These are phyloP conservation scores for Groenewaldozyma salmanticensis DNA, from an alignment of 805 yeast genomes.

Conservation along the genomic window DNA sequence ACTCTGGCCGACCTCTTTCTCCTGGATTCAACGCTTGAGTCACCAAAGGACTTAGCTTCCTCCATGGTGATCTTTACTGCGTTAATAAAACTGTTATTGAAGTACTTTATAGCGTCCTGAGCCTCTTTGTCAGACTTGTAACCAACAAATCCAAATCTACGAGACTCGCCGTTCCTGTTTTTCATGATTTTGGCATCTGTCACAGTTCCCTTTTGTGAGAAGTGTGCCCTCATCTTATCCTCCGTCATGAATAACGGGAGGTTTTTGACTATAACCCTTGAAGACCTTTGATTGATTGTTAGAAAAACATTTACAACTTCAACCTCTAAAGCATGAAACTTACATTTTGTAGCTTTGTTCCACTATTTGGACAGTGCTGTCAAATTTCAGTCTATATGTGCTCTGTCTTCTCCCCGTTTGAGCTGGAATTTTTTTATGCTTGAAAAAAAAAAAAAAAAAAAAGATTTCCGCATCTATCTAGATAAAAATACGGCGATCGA, in stretches of 20 bases:
- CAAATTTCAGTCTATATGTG: background rate
- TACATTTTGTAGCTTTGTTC: constrained; percentile 1
- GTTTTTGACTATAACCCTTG: constrained; percentile 87
- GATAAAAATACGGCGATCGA: too few relatives aligned
- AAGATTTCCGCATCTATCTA: background rate
- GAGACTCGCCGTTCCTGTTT: constrained; percentile 73
- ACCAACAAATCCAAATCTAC: constrained; percentile 92
- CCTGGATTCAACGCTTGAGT: constrained; percentile 46
- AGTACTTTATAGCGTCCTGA: constrained; percentile 61
- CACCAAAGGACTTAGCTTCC: constrained; percentile 77
- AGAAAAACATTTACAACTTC: background rate
- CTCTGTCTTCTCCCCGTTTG: background rate
- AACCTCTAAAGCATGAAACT: background rate
- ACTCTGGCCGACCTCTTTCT: constrained; percentile 5
- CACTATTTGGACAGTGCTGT: background rate
- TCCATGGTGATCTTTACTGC: constrained; percentile 73
- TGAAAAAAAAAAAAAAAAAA: background rate
- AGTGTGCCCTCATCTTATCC: constrained; percentile 58
- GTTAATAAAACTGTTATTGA: constrained; percentile 70
- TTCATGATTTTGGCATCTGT: constrained; percentile 84
- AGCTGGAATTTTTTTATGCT: background rate
- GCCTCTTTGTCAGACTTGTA: constrained; percentile 70
- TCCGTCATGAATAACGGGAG: constrained; percentile 73
- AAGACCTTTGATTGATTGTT: constrained; percentile 24
- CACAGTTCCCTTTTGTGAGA: constrained; percentile 47